Percentiles rank a stretch among this genome's conserved stretches.
Conservation (phyloP, 2,329 filamentous ascomycete species). For the Sclerotinia subarctica region DNA sequence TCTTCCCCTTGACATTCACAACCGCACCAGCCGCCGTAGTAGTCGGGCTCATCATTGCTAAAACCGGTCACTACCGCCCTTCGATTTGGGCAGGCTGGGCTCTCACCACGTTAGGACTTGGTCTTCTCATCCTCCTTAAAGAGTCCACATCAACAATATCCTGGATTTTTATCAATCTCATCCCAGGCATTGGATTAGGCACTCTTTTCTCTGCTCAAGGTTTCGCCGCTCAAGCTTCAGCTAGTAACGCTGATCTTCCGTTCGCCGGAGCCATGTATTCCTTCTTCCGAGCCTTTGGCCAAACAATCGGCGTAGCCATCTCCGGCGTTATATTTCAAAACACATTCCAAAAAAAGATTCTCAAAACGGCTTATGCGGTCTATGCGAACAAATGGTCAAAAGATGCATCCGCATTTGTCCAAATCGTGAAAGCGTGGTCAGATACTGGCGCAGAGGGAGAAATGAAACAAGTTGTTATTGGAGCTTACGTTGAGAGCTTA, state of each 20-base stretch:
- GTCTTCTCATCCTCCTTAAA: conserved; percentile 50
- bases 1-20: conserved; percentile 59
- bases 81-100: conserved; percentile 55
- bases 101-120: conserved; percentile 56
- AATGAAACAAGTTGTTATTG: conserved; percentile 21
- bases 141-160: conserved; percentile 47
- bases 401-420: conserved; percentile 29
- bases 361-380: conserved; percentile 22
- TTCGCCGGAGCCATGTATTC: conserved; percentile 62
- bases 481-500: conserved; percentile 29
- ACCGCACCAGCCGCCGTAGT: conserved; percentile 54
- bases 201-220: conserved; percentile 60
- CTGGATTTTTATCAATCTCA: conserved; percentile 60
- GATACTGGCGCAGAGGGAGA: conserved; percentile 18
- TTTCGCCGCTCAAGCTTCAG: conserved; percentile 60
- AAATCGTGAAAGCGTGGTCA: conserved; percentile 28
- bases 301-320: conserved; percentile 41
- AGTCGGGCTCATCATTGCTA: conserved; percentile 53
- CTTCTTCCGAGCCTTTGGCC: conserved; percentile 62
- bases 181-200: conserved; percentile 59
- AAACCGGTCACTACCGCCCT: conserved; percentile 54
- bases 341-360: conserved; percentile 37
- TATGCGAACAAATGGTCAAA: conserved; percentile 25
- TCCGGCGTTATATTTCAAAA: conserved; percentile 69
- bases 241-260: conserved; percentile 53